Evolutionary conservation across 2,329 filamentous ascomycete species (phyloP).

Genomic region (Macrophomina phaseolina): DNA sequence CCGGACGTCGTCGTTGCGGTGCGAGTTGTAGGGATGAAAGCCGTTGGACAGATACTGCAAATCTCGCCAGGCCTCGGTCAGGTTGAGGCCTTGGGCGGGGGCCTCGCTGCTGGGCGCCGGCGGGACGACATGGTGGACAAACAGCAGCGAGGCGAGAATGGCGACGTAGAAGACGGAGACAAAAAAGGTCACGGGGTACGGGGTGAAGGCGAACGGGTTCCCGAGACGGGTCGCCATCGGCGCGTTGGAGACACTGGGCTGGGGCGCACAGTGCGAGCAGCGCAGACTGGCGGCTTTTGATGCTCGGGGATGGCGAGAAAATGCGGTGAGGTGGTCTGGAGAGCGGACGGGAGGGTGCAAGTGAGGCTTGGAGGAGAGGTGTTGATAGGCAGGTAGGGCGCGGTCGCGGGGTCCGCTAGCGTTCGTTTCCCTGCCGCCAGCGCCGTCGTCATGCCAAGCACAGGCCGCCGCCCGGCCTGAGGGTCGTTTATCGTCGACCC

Average conservation of each 20-base stretch:
- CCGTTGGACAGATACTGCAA: constrained; percentile 74
- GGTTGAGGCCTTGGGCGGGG: constrained; percentile 70
- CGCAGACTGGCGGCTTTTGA: constrained; percentile 4
- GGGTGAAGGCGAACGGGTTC: constrained; percentile 73
- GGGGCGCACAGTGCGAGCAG: not conserved
- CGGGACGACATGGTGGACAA: constrained; percentile 79
- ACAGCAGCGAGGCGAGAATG: constrained; percentile 72
- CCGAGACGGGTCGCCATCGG: constrained; percentile 33
- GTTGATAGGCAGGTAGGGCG: constrained; percentile 9
- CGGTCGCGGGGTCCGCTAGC: constrained; percentile 23
- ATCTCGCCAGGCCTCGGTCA: constrained; percentile 87
- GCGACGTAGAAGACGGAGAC: constrained; percentile 77
- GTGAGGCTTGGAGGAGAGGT: constrained; percentile 11
- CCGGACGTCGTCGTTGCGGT: constrained; percentile 79
- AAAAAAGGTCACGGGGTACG: constrained; percentile 81
- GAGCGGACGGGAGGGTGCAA: not conserved
- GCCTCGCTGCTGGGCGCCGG: constrained; percentile 32
- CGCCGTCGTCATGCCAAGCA: constrained; percentile 22
- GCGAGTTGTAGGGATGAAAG: constrained; percentile 90
- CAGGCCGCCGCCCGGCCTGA: not conserved
- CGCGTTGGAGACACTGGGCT: not conserved
- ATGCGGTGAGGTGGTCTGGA: constrained; percentile 2
- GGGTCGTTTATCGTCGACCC: constrained; percentile 18
- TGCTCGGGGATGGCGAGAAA: constrained; percentile 1
- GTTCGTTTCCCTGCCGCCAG: not conserved